phyloP scores from a whole-genome alignment of 2,329 filamentous ascomycete species.

The Aureobasidium vineae region DNA sequence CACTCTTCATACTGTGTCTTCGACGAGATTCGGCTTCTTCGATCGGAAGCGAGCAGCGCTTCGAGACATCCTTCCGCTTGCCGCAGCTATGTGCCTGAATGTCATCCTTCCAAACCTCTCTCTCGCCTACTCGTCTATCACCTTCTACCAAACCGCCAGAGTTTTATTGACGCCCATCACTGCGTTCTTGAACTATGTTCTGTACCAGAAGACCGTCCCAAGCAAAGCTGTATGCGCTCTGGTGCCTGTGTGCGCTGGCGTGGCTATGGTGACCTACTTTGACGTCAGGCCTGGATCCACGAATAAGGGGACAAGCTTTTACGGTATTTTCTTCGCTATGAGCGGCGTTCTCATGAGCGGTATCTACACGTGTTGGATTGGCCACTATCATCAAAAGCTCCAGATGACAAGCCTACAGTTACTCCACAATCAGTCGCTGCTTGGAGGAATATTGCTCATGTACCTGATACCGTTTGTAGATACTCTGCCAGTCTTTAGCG shows the following conservation, averaged over 20 bases:
- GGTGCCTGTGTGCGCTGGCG: conserved; percentile 60
- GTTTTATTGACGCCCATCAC: conserved; percentile 66
- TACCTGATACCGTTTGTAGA: conserved; percentile 67
- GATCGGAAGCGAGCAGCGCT: conserved; percentile 56
- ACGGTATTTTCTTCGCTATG: conserved; percentile 65
- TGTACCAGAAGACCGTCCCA: conserved; percentile 60
- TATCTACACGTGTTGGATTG: conserved; percentile 68
- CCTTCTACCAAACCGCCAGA: conserved; percentile 68
- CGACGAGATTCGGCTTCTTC: conserved; percentile 59
- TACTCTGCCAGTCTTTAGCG: conserved; percentile 57
- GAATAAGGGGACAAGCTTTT: conserved; percentile 54
- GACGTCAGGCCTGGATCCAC: conserved; percentile 52
- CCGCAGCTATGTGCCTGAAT: conserved; percentile 65
- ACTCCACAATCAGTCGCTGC: conserved; percentile 65
- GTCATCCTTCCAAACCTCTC: conserved; percentile 68
- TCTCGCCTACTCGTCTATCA: conserved; percentile 64
- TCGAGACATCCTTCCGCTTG: conserved; percentile 61
- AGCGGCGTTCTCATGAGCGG: conserved; percentile 63
- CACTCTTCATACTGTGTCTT: conserved; percentile 62
- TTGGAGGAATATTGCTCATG: conserved; percentile 61
- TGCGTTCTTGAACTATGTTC: conserved; percentile 62
- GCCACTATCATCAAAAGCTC: conserved; percentile 63
- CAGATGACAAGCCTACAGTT: conserved; percentile 68
- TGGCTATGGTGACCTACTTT: conserved; percentile 66
- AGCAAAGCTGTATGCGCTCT: conserved; percentile 55